Conservation (phyloP, 768 basidiomycete species). For the Arthromyces matolae region DNA sequence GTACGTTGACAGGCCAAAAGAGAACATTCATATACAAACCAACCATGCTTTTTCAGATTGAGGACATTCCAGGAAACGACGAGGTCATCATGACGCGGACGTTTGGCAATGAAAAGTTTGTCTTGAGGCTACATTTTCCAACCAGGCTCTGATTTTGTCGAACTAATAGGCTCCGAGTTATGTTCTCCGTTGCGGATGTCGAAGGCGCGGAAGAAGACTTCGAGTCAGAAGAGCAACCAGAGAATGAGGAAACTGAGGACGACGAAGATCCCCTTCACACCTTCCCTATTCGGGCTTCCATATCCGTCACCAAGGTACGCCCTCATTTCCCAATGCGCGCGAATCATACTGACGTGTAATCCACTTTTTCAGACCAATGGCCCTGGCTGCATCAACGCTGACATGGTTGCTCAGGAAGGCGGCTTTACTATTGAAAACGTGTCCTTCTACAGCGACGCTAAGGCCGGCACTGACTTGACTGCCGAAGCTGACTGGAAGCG, state of each 20-base stretch:
- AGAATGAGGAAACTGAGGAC: constrained; percentile 16
- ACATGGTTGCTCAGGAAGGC: constrained; percentile 76
- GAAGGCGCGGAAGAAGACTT: constrained; percentile 42
- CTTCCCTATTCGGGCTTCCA: constrained; percentile 74
- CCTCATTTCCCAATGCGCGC: background rate
- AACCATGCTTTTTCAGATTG: constrained; percentile 42
- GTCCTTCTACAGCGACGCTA: constrained; percentile 73
- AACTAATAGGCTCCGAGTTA: constrained; percentile 76
- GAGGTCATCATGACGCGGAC: constrained; percentile 79
- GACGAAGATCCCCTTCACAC: constrained; percentile 32
- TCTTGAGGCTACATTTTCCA: constrained; percentile 14
- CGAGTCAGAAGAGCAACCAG: constrained; percentile 24
- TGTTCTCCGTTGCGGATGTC: constrained; percentile 92
- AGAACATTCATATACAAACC: too few species aligned
- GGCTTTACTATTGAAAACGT: constrained; percentile 86
- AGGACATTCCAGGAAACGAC: constrained; percentile 68
- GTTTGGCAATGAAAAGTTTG: constrained; percentile 88
- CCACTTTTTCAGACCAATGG: constrained; percentile 36
- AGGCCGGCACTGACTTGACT: constrained; percentile 70
- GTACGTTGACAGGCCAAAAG: constrained; percentile 53
- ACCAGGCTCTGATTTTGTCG: background rate
- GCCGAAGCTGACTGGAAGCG: constrained; percentile 94
- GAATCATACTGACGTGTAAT: background rate
- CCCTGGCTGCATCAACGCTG: constrained; percentile 71
- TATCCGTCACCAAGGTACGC: constrained; percentile 83